Evolutionary conservation across 495 filamentous ascomycete species (phyloP).

Genomic region (Penicillium simplicissimum): DNA sequence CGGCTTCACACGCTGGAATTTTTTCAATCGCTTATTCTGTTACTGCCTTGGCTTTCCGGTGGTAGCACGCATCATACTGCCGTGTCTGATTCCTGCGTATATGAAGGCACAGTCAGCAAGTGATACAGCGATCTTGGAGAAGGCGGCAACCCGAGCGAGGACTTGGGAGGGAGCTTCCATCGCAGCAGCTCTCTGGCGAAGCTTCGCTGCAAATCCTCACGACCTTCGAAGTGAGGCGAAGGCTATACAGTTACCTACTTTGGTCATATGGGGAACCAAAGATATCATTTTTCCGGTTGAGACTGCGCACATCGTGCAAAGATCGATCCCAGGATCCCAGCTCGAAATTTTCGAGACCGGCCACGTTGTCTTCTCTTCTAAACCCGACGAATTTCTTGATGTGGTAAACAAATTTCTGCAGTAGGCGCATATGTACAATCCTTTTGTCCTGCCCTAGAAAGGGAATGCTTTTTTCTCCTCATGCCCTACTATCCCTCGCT

Average conservation of each 20-base stretch:
- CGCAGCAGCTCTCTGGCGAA: neutral
- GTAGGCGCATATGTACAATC: neutral
- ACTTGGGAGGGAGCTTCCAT: neutral
- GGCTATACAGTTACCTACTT: neutral
- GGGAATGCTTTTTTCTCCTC: conserved; percentile 9
- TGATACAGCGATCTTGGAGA: neutral
- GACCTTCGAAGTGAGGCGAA: neutral
- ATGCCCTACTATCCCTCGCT: conserved; percentile 39
- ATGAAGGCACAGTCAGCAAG: neutral
- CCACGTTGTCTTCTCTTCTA: conserved; percentile 1
- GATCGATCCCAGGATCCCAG: conserved; percentile 1
- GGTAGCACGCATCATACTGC: neutral
- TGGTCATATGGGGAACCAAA: neutral
- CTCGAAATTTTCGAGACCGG: neutral
- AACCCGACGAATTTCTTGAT: neutral
- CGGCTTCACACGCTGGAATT: neutral
- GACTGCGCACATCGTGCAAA: neutral
- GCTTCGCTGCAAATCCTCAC: neutral
- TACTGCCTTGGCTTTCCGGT: neutral
- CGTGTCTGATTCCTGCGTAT: neutral
- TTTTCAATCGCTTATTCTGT: neutral
- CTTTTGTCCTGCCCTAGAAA: neutral
- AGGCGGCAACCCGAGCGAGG: neutral
- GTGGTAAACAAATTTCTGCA: neutral
- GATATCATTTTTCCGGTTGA: neutral